Evolutionary conservation across 2,329 filamentous ascomycete species (phyloP).

Genomic region (Venturia effusa): DNA sequence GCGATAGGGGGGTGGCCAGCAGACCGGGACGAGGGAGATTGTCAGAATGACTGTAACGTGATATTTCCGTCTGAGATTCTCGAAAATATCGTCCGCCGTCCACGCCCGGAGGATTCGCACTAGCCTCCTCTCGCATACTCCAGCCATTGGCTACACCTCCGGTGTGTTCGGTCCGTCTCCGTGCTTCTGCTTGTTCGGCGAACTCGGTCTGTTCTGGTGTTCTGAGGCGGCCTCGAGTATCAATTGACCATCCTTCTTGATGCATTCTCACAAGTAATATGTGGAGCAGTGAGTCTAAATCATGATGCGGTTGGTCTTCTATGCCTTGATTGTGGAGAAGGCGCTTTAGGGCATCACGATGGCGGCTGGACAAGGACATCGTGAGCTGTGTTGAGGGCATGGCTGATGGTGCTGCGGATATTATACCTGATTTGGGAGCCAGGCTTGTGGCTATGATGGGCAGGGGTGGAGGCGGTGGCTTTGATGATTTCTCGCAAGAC

Average conservation of each 20-base stretch:
- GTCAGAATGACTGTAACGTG: neutral
- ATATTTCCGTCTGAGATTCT: neutral
- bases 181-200: neutral
- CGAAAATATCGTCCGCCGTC: neutral
- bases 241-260: conserved; percentile 1
- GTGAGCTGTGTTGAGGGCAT: neutral
- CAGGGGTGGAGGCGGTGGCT: neutral
- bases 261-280: neutral
- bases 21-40: neutral
- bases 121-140: neutral
- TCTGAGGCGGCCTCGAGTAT: neutral
- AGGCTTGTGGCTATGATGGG: neutral
- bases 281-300: neutral
- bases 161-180: neutral
- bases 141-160: neutral
- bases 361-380: conserved; percentile 1
- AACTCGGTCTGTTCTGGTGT: neutral
- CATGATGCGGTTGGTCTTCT: neutral
- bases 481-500: neutral
- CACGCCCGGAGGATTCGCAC: neutral
- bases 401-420: neutral
- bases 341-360: neutral
- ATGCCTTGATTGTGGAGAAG: neutral
- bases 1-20: neutral
- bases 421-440: neutral